Conservation (phyloP, 306 rosid genomes). For the Cicer pinnatifidum region DNA sequence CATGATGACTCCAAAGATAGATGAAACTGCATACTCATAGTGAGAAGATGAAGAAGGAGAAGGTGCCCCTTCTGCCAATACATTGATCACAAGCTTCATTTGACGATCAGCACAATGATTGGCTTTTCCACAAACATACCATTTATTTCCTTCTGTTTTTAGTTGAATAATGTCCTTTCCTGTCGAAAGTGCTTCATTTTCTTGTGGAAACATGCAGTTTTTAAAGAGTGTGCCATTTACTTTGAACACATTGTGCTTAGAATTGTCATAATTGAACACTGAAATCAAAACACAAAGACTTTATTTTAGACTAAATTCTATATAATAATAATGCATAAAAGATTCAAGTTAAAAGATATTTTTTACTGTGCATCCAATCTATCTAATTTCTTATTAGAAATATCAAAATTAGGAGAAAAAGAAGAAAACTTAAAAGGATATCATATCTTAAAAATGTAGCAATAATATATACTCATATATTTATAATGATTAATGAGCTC, state of each 20-base stretch:
- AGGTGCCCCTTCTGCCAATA: not conserved
- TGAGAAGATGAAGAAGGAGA: slow-evolving; percentile 43
- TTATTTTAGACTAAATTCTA: not conserved
- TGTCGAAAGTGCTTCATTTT: not conserved
- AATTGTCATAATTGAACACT: slow-evolving; percentile 42
- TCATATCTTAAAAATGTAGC: too few relatives aligned
- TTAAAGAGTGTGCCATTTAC: slow-evolving; percentile 39
- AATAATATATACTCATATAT: too few relatives aligned
- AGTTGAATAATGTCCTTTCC: slow-evolving; percentile 40
- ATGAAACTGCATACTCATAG: not conserved
- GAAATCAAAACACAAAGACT: not conserved
- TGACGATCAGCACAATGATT: slow-evolving; percentile 37
- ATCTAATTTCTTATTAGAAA: too few relatives aligned
- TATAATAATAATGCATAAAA: too few relatives aligned
- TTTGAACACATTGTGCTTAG: slow-evolving; percentile 46
- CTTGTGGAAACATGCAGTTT: slow-evolving; percentile 9
- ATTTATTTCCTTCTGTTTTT: slow-evolving; percentile 38
- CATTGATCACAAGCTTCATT: slow-evolving; percentile 47
- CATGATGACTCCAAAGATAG: not conserved
- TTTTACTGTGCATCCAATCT: too few relatives aligned
- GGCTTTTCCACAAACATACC: slow-evolving; percentile 42
- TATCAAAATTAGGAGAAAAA: too few relatives aligned
- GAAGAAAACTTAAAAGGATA: too few relatives aligned
- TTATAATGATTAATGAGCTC: too few relatives aligned
- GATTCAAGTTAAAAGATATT: too few relatives aligned